Base-by-base conservation (phyloP, 768 basidiomycete species). In the Lactarius deliciosus region DNA sequence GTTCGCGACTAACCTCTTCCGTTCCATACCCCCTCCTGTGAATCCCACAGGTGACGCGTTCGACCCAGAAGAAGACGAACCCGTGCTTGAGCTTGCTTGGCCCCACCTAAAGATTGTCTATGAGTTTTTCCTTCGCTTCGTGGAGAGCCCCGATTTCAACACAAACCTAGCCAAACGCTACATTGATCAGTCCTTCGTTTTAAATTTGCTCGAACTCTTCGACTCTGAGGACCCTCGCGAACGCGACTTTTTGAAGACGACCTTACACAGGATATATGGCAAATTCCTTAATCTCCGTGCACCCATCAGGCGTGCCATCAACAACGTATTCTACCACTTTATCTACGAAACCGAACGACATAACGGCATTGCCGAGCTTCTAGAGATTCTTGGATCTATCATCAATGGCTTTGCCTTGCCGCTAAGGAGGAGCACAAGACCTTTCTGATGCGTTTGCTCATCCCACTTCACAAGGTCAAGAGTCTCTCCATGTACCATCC, bases 271-370 rank as follows among this genome's bases (percentile, higher is more conserved):
- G 66, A 98, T 99, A 77, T 99, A 99, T 75, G 97, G 97, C 76
- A 98, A 98, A 82, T 98, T 99, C 83, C 88, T 98, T 73, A 97
- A 96, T 76, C 86, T 98, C 54, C 94, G 97, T 67, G 96, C 97
- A 50, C 98, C 98, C 79, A 98, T 99, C 74, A 91, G 97, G 63
- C 88, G 97, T 66, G 98, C 96, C 64, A 98, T 99, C 85, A 97
- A 96, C 83, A 97, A 98, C 73, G 96, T 99, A 73, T 99, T 99
- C 77, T 98, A 97, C 85, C 89, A 96, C 74, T 99, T 98, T 81
- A 83, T 98, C 73, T 99, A 99, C 78, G 97, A 99, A 77, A 94
- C 95, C 0, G 97, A 99, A 76, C 88, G 97, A 57, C 96, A 99
- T 82, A 99, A 99, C 75, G 97, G 97, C 41, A 98, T 99, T 72